These are phyloP conservation scores for Acanthamoeba royreba DNA, from an alignment of 208 protist species.

Conservation along the genomic window DNA sequence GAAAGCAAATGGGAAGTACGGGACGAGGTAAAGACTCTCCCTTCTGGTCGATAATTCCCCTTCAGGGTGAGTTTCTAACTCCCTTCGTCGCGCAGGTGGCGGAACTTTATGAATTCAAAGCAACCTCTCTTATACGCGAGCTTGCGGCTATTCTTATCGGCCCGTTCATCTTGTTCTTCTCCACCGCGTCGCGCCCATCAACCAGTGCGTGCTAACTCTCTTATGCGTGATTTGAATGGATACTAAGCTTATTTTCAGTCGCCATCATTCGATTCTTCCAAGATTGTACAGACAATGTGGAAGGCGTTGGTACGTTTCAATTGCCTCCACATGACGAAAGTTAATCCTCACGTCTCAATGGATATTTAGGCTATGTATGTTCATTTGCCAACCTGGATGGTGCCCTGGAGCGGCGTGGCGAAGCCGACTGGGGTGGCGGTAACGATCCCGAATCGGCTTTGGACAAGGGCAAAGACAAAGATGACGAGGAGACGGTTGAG, in stretches of 20 bases:
- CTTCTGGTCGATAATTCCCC: background rate
- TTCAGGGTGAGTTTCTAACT: background rate
- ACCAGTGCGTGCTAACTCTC: background rate
- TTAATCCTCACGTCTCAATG: background rate
- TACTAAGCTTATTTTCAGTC: background rate
- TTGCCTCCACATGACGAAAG: background rate
- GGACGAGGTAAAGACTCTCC: background rate
- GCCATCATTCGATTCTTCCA: background rate
- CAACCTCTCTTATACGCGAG: background rate
- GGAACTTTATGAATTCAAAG: background rate
- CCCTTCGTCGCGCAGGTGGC: background rate
- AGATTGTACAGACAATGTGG: background rate
- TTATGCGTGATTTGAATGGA: background rate
- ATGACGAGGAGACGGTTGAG: background rate
- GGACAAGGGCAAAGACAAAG: background rate
- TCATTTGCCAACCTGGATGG: background rate
- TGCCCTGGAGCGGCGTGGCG: background rate
- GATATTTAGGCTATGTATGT: background rate
- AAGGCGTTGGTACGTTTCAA: background rate
- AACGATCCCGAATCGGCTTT: background rate
- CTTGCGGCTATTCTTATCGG: background rate
- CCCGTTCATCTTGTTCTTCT: slow-evolving; percentile 3
- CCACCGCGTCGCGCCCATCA: background rate
- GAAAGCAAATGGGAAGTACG: background rate
- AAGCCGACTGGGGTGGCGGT: background rate